phyloP scores from a whole-genome alignment of 2,329 filamentous ascomycete species.

The Talaromyces atroroseus region DNA sequence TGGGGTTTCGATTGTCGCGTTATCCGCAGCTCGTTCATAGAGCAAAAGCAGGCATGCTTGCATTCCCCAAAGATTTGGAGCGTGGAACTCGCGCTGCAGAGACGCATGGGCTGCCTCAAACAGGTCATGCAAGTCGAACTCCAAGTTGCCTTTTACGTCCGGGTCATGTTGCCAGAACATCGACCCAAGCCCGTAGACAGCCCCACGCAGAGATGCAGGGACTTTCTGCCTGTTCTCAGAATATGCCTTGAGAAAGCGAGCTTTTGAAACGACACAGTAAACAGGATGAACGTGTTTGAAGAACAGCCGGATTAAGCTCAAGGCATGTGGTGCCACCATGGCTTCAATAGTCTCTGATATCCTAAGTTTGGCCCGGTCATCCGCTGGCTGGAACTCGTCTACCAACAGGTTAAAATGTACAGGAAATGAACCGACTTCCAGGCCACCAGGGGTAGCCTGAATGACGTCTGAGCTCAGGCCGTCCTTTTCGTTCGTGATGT shows the following conservation, averaged over 20 bases:
- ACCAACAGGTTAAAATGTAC: conserved; percentile 45
- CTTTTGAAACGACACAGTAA: conserved; percentile 43
- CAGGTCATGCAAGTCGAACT: conserved; percentile 40
- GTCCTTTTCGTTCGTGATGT: conserved; percentile 43
- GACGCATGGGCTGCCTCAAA: conserved; percentile 41
- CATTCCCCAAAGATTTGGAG: conserved; percentile 43
- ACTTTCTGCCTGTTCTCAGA: conserved; percentile 33
- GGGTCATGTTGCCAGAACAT: conserved; percentile 40
- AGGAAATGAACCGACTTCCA: conserved; percentile 33
- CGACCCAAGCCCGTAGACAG: conserved; percentile 42
- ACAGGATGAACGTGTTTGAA: conserved; percentile 45
- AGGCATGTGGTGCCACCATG: conserved; percentile 38
- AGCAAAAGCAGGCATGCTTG: conserved; percentile 45
- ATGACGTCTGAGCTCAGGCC: conserved; percentile 42
- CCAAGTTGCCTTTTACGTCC: conserved; percentile 25
- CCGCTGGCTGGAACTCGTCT: conserved; percentile 43
- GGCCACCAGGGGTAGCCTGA: conserved; percentile 37
- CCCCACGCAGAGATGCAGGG: conserved; percentile 43
- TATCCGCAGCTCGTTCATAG: conserved; percentile 43
- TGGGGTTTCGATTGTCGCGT: conserved; percentile 45
- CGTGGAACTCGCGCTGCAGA: conserved; percentile 43
- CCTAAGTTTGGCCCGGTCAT: conserved; percentile 31
- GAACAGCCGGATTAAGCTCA: conserved; percentile 41
- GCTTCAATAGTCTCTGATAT: conserved; percentile 42
- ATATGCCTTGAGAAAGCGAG: conserved; percentile 40